phyloP scores from a whole-genome alignment of 441 rosid species.

The Adansonia gregorii region DNA sequence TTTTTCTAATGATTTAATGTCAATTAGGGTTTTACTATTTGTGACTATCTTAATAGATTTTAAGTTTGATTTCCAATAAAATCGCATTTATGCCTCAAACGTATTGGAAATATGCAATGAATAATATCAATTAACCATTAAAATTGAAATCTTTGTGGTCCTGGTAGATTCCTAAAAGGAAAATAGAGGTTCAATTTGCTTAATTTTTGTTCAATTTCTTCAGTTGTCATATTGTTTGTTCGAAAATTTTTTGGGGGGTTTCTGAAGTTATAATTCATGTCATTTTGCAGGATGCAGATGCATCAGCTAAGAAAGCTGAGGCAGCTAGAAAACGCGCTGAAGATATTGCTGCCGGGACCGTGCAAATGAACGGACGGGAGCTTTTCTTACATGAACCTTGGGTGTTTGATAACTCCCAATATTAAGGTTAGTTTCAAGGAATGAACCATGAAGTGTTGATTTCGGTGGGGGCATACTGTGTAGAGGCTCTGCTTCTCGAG shows the following conservation, averaged over 20 bases:
- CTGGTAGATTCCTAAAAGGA: not conserved
- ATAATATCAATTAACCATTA: not conserved
- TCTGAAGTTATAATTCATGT: not conserved
- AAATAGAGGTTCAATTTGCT: not conserved
- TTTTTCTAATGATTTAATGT: not conserved
- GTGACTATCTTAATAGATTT: not conserved
- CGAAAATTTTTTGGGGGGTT: not conserved
- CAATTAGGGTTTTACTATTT: not conserved
- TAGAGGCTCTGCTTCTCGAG: not conserved
- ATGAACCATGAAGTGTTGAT: not conserved
- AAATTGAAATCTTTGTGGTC: not conserved
- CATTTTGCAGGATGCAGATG: constrained; percentile 62
- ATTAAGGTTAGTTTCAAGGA: constrained; percentile 39
- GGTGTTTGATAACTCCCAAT: constrained; percentile 72
- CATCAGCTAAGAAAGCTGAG: constrained; percentile 72
- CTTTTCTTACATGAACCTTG: constrained; percentile 79
- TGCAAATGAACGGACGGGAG: constrained; percentile 85
- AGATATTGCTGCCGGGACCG: constrained; percentile 74
- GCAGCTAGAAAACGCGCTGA: constrained; percentile 75
- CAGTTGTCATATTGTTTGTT: not conserved
- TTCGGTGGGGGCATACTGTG: not conserved
- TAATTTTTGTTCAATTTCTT: not conserved
- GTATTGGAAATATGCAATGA: not conserved
- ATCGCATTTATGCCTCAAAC: not conserved
- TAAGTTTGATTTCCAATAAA: not conserved